phyloP scores from a whole-genome alignment of 306 rosid genomes.

The Sicyos baderoa region DNA sequence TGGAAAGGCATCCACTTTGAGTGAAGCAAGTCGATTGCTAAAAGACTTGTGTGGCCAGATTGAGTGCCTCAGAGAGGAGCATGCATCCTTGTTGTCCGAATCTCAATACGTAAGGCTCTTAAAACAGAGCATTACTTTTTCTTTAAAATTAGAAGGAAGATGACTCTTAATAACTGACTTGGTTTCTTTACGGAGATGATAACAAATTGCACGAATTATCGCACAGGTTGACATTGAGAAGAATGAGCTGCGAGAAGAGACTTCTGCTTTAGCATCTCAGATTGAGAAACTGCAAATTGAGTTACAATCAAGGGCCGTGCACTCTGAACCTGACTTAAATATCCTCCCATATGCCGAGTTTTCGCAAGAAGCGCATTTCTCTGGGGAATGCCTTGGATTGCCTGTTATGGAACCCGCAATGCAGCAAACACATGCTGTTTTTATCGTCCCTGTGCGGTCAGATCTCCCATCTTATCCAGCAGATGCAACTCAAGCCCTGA shows the following conservation, averaged over 20 bases:
- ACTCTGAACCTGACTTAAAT: conserved; percentile 72
- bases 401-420: conserved; percentile 37
- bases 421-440: conserved; percentile 50
- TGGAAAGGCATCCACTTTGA: conserved; percentile 61
- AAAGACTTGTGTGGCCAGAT: conserved; percentile 65
- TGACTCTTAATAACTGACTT: neutral
- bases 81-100: conserved; percentile 53
- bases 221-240: conserved; percentile 66
- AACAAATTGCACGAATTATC: conserved; percentile 12
- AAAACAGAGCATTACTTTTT: neutral
- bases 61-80: conserved; percentile 55
- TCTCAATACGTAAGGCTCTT: conserved; percentile 55
- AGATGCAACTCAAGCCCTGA: conserved; percentile 26
- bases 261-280: conserved; percentile 49
- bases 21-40: conserved; percentile 53
- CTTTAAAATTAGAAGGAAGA: neutral
- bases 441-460: conserved; percentile 49
- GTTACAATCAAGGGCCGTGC: conserved; percentile 42
- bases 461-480: conserved; percentile 42
- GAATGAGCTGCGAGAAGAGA: conserved; percentile 75
- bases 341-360: conserved; percentile 36
- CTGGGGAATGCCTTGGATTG: conserved; percentile 37
- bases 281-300: conserved; percentile 60
- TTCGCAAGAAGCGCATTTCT: conserved; percentile 28
- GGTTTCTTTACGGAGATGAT: neutral